Base-by-base conservation (phyloP, 2,329 filamentous ascomycete species). In the Aspergillus floridensis region DNA sequence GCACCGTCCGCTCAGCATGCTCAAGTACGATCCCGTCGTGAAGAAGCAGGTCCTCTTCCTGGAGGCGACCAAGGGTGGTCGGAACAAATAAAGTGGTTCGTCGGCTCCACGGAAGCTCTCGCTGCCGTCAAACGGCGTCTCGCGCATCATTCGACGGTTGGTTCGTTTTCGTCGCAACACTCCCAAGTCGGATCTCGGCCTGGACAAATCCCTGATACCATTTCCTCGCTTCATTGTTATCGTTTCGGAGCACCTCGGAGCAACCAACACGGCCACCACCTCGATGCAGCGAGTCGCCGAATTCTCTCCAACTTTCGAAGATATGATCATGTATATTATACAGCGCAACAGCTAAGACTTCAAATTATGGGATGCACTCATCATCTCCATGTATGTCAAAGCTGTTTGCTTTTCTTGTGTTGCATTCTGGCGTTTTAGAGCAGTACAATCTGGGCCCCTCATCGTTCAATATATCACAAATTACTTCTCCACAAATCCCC, bases 21-120 rank as follows among this genome's bases (percentile, higher is more conserved):
- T 99, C 70, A 99, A 99, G 82, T 99, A 99, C 79, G 95, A 99
- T 75, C 95, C 95, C 47, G 93, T 99, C 65, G 95, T 99, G 57
- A 90, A 92, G 76, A 92, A 93, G 82, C 90, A 96, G 80, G 95
- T 99, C 32, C 84, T 99, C 31, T 99, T 99, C 79, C 85, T 98
- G 59, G 95, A 99, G 76, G 87, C 91, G 73, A 97, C 96, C 75
- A 89, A 92, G 74, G 89, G 88, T 75, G 83, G 84, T 58, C 87
- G 84, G 78, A 68, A 69, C 49, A 75, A 74, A 70, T 78, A 70
- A 70, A 58, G 14, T 8, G 26, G 5, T 3, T 8, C 14, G 16
- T 35, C 32, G 32, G 32, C 32, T 35, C 14, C 10, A 35, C 3
- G 32, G 32, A 16, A 3, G 11, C 14, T 35, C 12, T 35, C 12